Evolutionary conservation across 2,329 filamentous ascomycete species (phyloP).

Genomic region (Exophiala mesophila): DNA sequence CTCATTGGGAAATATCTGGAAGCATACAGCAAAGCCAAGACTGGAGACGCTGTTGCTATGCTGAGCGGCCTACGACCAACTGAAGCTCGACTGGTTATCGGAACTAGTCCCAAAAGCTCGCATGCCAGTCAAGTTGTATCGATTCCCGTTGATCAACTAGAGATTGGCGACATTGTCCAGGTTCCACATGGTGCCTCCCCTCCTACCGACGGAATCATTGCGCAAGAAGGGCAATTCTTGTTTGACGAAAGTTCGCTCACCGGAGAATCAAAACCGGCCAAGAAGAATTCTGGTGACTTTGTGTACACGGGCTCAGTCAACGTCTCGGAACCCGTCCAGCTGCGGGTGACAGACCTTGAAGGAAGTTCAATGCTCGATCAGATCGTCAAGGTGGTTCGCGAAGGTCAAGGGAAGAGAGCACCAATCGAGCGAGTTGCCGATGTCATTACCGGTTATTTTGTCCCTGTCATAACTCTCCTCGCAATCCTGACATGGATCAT

Average conservation of each 20-base stretch:
- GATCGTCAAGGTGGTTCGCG: constrained; percentile 46
- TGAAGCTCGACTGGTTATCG: constrained; percentile 58
- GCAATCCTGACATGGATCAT: constrained; percentile 45
- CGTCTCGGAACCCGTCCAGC: constrained; percentile 41
- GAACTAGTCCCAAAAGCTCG: too few species aligned
- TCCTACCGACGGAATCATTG: constrained; percentile 70
- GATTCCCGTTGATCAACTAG: constrained; percentile 63
- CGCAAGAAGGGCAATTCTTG: constrained; percentile 51
- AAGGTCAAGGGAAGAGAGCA: constrained; percentile 46
- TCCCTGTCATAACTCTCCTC: constrained; percentile 45
- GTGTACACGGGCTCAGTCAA: constrained; percentile 47
- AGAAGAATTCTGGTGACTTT: constrained; percentile 38
- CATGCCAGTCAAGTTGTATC: constrained; percentile 38
- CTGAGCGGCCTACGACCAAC: constrained; percentile 72
- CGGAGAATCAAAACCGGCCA: constrained; percentile 45
- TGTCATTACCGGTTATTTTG: constrained; percentile 45
- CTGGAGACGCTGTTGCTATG: constrained; percentile 77
- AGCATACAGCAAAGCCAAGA: constrained; percentile 85
- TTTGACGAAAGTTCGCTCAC: constrained; percentile 93
- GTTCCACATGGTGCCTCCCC: constrained; percentile 77
- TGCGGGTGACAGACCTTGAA: constrained; percentile 41
- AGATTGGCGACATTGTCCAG: constrained; percentile 68
- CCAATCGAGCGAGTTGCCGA: constrained; percentile 46
- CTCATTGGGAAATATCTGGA: constrained; percentile 60
- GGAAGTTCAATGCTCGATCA: constrained; percentile 48